These are phyloP conservation scores for Candida labiduridarum DNA, from an alignment of 1,139 yeast genomes.

Conservation along the genomic window DNA sequence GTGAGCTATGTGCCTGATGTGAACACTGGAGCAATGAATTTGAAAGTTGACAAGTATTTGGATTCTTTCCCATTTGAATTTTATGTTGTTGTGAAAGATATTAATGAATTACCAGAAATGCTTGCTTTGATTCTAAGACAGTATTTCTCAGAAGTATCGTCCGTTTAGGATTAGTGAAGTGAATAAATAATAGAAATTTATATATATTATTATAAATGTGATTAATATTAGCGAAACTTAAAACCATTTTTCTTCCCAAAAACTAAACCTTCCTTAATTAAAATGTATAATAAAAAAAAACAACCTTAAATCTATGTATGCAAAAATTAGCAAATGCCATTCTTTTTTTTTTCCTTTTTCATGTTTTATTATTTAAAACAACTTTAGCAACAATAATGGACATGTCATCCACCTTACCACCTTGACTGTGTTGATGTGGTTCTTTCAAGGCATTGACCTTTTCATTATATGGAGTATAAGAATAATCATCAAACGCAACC, in stretches of 20 bases:
- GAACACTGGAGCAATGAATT: constrained; percentile 66
- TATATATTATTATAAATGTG: constrained; percentile 4
- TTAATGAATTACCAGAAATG: constrained; percentile 89
- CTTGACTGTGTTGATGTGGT: constrained; percentile 39
- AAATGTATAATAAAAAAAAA: neutral
- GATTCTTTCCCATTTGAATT: constrained; percentile 97
- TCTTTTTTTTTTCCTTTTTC: constrained; percentile 2
- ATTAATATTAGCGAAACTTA: constrained; percentile 3
- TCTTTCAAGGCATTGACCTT: constrained; percentile 49
- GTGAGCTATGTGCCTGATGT: constrained; percentile 73
- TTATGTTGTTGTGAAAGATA: constrained; percentile 89
- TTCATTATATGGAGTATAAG: constrained; percentile 58
- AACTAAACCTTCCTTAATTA: neutral
- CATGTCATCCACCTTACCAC: constrained; percentile 62
- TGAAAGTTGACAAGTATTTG: constrained; percentile 81
- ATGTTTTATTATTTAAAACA: constrained; percentile 10
- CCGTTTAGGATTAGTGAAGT: constrained; percentile 11
- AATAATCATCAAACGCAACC: constrained; percentile 56
- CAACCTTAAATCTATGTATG: neutral
- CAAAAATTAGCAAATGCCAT: neutral
- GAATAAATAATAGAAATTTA: neutral
- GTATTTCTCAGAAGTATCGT: constrained; percentile 71
- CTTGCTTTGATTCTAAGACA: constrained; percentile 87
- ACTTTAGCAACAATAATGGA: constrained; percentile 54
- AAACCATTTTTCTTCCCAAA: neutral